Evolutionary conservation across 306 rosid genomes (phyloP).

Genomic region (Acmispon strigosus): DNA sequence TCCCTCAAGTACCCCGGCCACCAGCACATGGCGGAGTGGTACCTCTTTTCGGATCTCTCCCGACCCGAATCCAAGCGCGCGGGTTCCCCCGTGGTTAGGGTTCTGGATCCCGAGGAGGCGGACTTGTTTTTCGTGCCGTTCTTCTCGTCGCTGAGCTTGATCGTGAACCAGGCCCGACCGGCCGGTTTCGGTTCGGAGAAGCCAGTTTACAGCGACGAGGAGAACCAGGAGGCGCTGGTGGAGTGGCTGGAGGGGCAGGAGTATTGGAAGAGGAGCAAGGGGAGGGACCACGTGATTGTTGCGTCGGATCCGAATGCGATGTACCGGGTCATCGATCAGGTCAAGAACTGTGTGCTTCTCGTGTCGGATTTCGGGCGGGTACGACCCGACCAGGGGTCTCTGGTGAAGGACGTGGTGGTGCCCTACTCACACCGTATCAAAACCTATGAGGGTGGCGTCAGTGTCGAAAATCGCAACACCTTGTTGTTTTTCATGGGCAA

Average conservation of each 20-base stretch:
- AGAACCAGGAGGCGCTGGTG: constrained; percentile 70
- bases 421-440: constrained; percentile 85
- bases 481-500: constrained; percentile 94
- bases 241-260: constrained; percentile 80
- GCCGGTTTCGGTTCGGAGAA: constrained; percentile 27
- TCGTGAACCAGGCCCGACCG: constrained; percentile 54
- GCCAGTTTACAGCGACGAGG: constrained; percentile 67
- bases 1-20: constrained; percentile 80
- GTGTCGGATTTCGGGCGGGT: constrained; percentile 85
- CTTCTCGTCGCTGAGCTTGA: constrained; percentile 72
- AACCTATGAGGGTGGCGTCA: constrained; percentile 41
- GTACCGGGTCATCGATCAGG: constrained; percentile 52
- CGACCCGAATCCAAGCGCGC: constrained; percentile 46
- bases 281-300: constrained; percentile 81
- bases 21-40: constrained; percentile 98
- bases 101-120: constrained; percentile 80
- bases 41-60: constrained; percentile 53
- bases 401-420: constrained; percentile 74
- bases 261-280: constrained; percentile 67
- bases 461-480: constrained; percentile 48
- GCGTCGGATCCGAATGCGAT: constrained; percentile 95
- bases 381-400: constrained; percentile 73
- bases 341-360: constrained; percentile 57
- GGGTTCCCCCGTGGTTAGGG: constrained; percentile 50
- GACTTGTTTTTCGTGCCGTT: constrained; percentile 81